phyloP scores from a whole-genome alignment of 23 red algal species.

The Gracilaria caudata region DNA sequence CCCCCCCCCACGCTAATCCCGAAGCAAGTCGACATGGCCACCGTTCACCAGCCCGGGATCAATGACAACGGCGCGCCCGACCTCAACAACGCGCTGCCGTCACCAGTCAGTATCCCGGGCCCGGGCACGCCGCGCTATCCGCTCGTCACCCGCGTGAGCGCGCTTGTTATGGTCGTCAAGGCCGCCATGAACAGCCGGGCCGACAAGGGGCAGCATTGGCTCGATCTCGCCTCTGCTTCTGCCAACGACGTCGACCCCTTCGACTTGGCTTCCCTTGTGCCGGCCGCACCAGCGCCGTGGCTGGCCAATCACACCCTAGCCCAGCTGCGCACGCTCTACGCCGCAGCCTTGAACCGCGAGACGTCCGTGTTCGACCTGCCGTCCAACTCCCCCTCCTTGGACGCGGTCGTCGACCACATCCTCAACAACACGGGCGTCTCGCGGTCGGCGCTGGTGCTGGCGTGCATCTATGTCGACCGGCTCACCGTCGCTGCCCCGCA shows the following conservation, averaged over 20 bases:
- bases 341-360: background rate
- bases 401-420: slow-evolving; percentile 27
- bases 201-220: slow-evolving; percentile 26
- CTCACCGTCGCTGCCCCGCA: slow-evolving; percentile 21
- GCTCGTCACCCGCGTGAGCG: background rate
- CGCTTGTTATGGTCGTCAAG: slow-evolving; percentile 24
- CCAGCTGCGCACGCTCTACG: slow-evolving; percentile 9
- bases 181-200: slow-evolving; percentile 29
- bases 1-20: background rate
- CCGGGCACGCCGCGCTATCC: slow-evolving; percentile 3
- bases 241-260: background rate
- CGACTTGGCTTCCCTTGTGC: slow-evolving; percentile 17
- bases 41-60: background rate
- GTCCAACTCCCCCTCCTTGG: background rate
- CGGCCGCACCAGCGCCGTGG: slow-evolving; percentile 8
- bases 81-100: background rate
- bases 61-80: background rate
- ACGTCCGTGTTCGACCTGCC: slow-evolving; percentile 9
- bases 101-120: background rate
- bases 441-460: slow-evolving; percentile 14
- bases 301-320: slow-evolving; percentile 8
- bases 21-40: background rate
- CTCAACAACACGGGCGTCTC: slow-evolving; percentile 26
- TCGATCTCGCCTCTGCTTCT: slow-evolving; percentile 3
- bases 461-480: slow-evolving; percentile 36